phyloP scores from a whole-genome alignment of 352 stramenopile genomes.

The Pythium brassicae region DNA sequence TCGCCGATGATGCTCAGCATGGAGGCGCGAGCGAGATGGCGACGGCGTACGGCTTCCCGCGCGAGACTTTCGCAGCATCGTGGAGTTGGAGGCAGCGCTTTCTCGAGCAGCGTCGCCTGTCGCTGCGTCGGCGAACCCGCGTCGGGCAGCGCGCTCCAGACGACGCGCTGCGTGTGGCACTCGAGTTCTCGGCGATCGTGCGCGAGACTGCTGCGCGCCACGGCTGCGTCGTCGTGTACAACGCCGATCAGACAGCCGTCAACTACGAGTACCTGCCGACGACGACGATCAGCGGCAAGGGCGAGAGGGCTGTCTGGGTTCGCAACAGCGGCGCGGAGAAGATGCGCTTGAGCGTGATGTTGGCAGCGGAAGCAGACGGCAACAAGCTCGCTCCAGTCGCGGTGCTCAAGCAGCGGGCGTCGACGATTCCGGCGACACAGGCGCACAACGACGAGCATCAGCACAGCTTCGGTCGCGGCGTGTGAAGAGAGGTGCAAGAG shows the following conservation, averaged over 20 bases:
- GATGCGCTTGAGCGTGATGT: slow-evolving; percentile 13
- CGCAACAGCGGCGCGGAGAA: slow-evolving; percentile 19
- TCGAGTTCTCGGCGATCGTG: neutral
- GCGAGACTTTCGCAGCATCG: no score
- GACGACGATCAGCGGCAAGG: slow-evolving; percentile 10
- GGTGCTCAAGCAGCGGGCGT: slow-evolving; percentile 15
- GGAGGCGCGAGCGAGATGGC: no score
- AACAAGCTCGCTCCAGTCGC: slow-evolving; percentile 16
- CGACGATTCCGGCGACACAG: slow-evolving; percentile 5
- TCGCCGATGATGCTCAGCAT: no score
- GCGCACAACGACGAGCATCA: slow-evolving; percentile 13
- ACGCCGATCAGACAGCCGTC: slow-evolving; percentile 21
- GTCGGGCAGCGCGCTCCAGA: neutral
- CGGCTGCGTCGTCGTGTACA: slow-evolving; percentile 13
- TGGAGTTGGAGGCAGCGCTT: no score
- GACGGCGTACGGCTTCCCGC: no score
- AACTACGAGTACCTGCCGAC: slow-evolving; percentile 26
- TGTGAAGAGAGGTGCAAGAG: slow-evolving; percentile 16
- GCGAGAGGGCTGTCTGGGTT: slow-evolving; percentile 18
- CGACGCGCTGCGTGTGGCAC: neutral
- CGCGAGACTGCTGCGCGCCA: slow-evolving; percentile 1
- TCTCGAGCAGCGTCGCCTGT: no score
- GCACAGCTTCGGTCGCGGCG: slow-evolving; percentile 21
- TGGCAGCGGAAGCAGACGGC: slow-evolving; percentile 11
- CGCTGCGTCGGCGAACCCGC: no score